Evolutionary conservation across 2,329 filamentous ascomycete species (phyloP), one percentile per base, ranked within the genome.

Genomic region (Fusarium nurragi): DNA sequence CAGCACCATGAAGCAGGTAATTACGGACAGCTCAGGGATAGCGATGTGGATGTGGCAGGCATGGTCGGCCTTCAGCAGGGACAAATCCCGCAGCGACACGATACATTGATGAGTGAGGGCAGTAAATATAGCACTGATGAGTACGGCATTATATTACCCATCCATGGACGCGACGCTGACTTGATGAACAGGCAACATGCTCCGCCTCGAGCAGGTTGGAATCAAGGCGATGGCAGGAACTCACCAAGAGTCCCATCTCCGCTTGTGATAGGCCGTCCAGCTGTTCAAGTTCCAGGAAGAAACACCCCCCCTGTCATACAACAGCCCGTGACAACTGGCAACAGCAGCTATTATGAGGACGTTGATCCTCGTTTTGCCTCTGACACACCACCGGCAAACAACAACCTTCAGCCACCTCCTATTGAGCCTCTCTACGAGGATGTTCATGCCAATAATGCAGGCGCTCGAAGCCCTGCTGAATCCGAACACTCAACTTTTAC

Each of bases 401-500:
- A 74, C 60, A 54, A 71, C 34, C 62, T 67, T 44, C 57, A 74
- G 52, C 71, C 71, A 21, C 70, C 73, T 21, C 71, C 74, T 10
- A 63, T 79, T 49, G 78, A 80, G 43, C 72, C 73, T 30, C 83
- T 82, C 16, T 88, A 87, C 67, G 90, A 93, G 64, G 87, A 90
- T 62, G 74, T 89, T 32, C 85, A 85, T 39, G 84, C 65, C 30
- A 69, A 86, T 64, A 74, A 74, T 28, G 73, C 77, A 26, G 84
- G 84, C 40, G 78, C 85, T 41, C 86, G 91, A 70, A 94, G 89
- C 71, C 93, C 91, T 28, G 87, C 89, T 26, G 86, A 89, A 70
- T 94, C 90, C 63, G 92, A 97, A 73, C 85, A 87, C 22, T 94
- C 89, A 41, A 91, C 90, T 69, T 97, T 97, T 77, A 97, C 94